Conservation (phyloP, 2,329 filamentous ascomycete species). For the Talaromyces sp. region DNA sequence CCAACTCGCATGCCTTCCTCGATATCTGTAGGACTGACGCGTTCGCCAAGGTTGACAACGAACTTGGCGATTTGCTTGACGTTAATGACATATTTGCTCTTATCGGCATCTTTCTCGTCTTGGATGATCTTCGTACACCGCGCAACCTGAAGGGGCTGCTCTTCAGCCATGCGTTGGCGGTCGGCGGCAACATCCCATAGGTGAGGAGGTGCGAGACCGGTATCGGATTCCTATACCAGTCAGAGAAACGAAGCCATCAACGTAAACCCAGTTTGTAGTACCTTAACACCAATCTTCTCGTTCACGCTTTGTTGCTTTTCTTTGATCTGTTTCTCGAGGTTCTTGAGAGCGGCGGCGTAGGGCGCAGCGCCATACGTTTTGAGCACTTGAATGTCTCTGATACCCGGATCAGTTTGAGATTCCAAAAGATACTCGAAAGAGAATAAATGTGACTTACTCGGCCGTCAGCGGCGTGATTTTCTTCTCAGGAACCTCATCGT, state of each 20-base stretch:
- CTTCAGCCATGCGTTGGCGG: constrained; percentile 95
- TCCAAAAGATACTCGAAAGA: constrained; percentile 14
- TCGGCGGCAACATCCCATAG: constrained; percentile 98
- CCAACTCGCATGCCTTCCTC: constrained; percentile 99
- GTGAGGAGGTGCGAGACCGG: constrained; percentile 93
- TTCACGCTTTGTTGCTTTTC: constrained; percentile 98
- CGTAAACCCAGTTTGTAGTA: constrained; percentile 16
- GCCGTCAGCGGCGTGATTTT: constrained; percentile 97
- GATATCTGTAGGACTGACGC: constrained; percentile 96
- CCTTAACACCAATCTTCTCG: constrained; percentile 79
- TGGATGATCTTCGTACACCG: constrained; percentile 99
- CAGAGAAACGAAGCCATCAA: constrained; percentile 19
- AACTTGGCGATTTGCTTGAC: constrained; percentile 99
- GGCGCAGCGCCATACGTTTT: constrained; percentile 98
- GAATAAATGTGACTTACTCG: constrained; percentile 60
- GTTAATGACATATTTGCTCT: constrained; percentile 99
- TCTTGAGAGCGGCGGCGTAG: constrained; percentile 89
- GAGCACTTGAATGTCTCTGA: constrained; percentile 94
- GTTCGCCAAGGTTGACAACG: constrained; percentile 93
- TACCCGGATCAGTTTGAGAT: constrained; percentile 13
- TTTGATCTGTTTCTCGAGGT: constrained; percentile 98
- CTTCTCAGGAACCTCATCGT: constrained; percentile 98
- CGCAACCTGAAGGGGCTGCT: constrained; percentile 95
- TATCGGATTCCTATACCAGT: constrained; percentile 79
- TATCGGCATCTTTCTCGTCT: constrained; percentile 90